These are phyloP conservation scores for Nannochloropsis limnetica DNA, from an alignment of 352 stramenopile genomes.

Conservation along the genomic window DNA sequence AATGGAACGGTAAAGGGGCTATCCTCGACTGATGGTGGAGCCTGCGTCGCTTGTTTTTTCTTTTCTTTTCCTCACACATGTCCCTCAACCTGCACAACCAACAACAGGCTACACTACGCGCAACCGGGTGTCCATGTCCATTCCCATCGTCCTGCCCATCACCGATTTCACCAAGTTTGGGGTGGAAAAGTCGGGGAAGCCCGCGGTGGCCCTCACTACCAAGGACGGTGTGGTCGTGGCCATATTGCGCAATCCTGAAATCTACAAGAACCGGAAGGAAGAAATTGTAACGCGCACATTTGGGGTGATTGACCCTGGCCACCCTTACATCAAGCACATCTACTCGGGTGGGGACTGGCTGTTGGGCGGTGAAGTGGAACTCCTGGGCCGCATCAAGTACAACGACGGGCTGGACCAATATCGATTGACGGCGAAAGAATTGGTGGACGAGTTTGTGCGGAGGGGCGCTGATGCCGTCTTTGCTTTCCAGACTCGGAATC, in stretches of 20 bases:
- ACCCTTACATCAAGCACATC: slow-evolving; percentile 94
- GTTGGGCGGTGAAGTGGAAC: slow-evolving; percentile 86
- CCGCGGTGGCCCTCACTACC: slow-evolving; percentile 73
- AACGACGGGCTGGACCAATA: slow-evolving; percentile 93
- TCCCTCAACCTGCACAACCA: background rate
- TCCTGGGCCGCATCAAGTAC: slow-evolving; percentile 86
- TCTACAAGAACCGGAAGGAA: slow-evolving; percentile 92
- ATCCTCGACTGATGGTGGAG: background rate
- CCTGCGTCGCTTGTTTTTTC: background rate
- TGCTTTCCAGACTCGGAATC: slow-evolving; percentile 95
- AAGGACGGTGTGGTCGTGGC: slow-evolving; percentile 83
- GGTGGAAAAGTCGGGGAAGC: slow-evolving; percentile 61
- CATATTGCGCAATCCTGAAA: slow-evolving; percentile 81
- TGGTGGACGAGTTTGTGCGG: slow-evolving; percentile 81
- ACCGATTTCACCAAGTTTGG: slow-evolving; percentile 77
- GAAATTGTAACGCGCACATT: slow-evolving; percentile 95
- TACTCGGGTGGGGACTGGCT: slow-evolving; percentile 84
- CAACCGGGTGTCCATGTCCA: slow-evolving; percentile 84
- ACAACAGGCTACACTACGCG: slow-evolving; percentile 40
- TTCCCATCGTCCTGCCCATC: slow-evolving; percentile 89
- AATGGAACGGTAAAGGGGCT: slow-evolving; percentile 1
- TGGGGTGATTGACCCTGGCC: slow-evolving; percentile 83
- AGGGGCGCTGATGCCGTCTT: slow-evolving; percentile 92
- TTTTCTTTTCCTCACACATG: background rate
- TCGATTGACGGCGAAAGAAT: slow-evolving; percentile 79